Evolutionary conservation across 108 stramenopile species (phyloP).

Genomic region (Cylindrotheca fusiformis): DNA sequence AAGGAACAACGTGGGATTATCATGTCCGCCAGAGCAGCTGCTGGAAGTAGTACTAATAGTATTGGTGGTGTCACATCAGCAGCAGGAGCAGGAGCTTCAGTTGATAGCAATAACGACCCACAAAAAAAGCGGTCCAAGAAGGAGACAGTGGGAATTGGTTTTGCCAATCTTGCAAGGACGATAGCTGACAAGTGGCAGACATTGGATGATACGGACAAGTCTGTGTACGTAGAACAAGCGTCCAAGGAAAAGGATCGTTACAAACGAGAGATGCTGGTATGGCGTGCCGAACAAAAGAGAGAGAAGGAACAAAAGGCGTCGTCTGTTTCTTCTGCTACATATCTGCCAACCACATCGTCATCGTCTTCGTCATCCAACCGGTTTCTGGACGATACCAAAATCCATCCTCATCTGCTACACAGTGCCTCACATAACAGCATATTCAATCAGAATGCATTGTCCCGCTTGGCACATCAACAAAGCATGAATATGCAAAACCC

Average conservation of each 20-base stretch:
- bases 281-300: conserved; percentile 42
- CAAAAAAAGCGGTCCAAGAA: conserved; percentile 23
- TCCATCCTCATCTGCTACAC: too few species aligned
- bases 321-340: too few species aligned
- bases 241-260: conserved; percentile 38
- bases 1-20: conserved; percentile 37
- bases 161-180: conserved; percentile 60
- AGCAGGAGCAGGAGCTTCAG: not conserved
- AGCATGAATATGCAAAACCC: too few species aligned
- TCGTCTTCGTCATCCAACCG: too few species aligned
- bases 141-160: conserved; percentile 41
- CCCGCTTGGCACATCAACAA: too few species aligned
- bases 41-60: conserved; percentile 1
- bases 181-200: conserved; percentile 64
- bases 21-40: conserved; percentile 10
- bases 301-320: conserved; percentile 15
- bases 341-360: too few species aligned
- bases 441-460: too few species aligned
- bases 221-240: conserved; percentile 41
- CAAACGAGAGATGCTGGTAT: conserved; percentile 39
- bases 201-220: conserved; percentile 29
- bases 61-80: conserved; percentile 3
- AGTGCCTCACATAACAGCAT: too few species aligned
- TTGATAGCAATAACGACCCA: not conserved
- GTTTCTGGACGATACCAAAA: too few species aligned